phyloP scores from a whole-genome alignment of 495 filamentous ascomycete species.

The Talaromyces borbonicus region DNA sequence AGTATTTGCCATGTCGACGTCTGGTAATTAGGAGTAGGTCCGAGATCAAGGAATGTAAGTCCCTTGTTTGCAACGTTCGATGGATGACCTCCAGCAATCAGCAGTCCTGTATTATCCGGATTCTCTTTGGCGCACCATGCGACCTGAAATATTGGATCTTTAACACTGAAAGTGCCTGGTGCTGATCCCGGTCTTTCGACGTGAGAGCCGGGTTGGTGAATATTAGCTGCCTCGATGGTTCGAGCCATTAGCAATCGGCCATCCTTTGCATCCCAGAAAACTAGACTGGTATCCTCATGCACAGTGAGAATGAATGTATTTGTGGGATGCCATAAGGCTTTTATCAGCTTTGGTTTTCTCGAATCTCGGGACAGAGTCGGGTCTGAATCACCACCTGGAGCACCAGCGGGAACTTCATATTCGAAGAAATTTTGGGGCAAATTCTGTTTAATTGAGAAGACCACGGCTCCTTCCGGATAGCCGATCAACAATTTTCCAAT shows the following conservation, averaged over 20 bases:
- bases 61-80: constrained; percentile 56
- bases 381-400: constrained; percentile 73
- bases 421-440: constrained; percentile 65
- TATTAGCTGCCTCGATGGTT: constrained; percentile 59
- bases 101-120: constrained; percentile 80
- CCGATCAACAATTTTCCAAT: constrained; percentile 86
- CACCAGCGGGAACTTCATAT: constrained; percentile 71
- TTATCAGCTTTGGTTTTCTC: constrained; percentile 61
- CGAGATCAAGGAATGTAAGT: constrained; percentile 81
- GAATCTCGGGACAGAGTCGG: constrained; percentile 31
- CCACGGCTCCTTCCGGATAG: constrained; percentile 75
- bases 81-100: constrained; percentile 72
- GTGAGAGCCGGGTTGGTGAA: constrained; percentile 51
- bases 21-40: constrained; percentile 76
- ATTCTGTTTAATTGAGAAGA: constrained; percentile 89
- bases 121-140: constrained; percentile 89
- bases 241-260: constrained; percentile 76
- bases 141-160: constrained; percentile 63
- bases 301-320: constrained; percentile 82
- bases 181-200: constrained; percentile 29
- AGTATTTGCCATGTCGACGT: constrained; percentile 84
- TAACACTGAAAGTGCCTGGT: constrained; percentile 40
- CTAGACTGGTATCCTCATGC: constrained; percentile 82
- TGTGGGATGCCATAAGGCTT: constrained; percentile 89
- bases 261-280: constrained; percentile 92